Base-by-base conservation (phyloP, 2,329 filamentous ascomycete species). In the Verticillium albo-atrum region DNA sequence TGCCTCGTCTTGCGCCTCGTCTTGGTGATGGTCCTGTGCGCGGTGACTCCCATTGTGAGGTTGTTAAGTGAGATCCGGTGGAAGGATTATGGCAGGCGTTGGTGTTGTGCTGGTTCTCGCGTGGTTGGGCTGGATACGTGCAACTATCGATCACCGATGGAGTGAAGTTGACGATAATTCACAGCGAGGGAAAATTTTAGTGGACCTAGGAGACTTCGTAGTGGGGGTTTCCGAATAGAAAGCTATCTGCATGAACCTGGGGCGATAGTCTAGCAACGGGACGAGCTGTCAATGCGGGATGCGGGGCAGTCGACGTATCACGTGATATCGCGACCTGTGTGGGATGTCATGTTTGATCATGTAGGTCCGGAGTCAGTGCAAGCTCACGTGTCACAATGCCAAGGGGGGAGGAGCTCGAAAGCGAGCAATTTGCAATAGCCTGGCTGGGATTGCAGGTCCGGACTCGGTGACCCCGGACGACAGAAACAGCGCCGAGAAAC, bases 1-100 rank as follows among this genome's bases (percentile, higher is more conserved):
- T 76, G 89, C 88, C 88, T 86, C 23, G 83, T 86, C 69, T 87
- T 85, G 64, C 89, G 83, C 74, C 90, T 85, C 3, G 89, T 93
- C 77, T 93, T 93, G 59, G 85, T 87, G 63, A 87, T 80, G n/a
- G 85, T 88, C 53, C 81, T 79, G 71, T 87, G 87, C 65, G 84
- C 85, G 30, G 82, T 78, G 62, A 90, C 83, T 53, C 89, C 89
- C 89, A 92, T 92, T 61, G 68, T 81, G 65, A 57, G 6, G 2
- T 4, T 30, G n/a, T 23, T 23, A n/a, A 7, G 20, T 50, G 10
- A 3, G n/a, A 12, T 23, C 3, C 25, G 14, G 10, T 6, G 42
- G 42, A 20, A 50, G 9, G 42, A 7, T 23, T 3, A 12, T 50
- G 7, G 10, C 9, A 3, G 30, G 30, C 14, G 3, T 23, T 50